Evolutionary conservation across 768 basidiomycete species (phyloP), one percentile per base, ranked within the genome.

Genomic region (Chiua virens): DNA sequence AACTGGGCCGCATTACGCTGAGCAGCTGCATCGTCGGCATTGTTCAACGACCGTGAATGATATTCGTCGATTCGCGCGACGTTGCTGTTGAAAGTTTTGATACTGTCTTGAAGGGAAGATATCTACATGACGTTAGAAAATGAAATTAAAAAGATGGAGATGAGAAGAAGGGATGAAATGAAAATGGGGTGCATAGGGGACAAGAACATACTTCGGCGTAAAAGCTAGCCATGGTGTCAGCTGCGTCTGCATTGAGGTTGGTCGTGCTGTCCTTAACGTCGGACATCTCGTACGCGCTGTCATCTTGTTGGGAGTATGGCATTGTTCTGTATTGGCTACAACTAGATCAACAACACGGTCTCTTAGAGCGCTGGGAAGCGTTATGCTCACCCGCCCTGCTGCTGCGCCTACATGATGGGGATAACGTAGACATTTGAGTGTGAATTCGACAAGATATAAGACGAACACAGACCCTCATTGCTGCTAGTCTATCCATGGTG

Each of bases 401-500:
- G 83, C 60, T 88, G 88, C 42, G 87, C 87, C 86, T 88, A 56
- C 23, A 50, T 11, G 3, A 20, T n/a, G n/a, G n/a, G 27, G 32
- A 20, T 22, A 34, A 32, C 9, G 41, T 4, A 64, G 28, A 34
- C 13, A 34, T 14, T 34, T 34, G 13, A 66, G 57, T 32, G 41
- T 10, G 42, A 25, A 14, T 36, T 11, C n/a, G 8, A 40, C 4
- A 3, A 14, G 21, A 45, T 27, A 5, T 8, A 0, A 40, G 45
- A 10, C 2, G 15, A 23, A 35, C 3, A 67, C 83, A 52, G 52
- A 89, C 89, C 74, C 89, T 82, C 83, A 89, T 82, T 56, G 87
- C 89, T 62, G 89, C 92, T 58, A 95, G 80, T 79, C 92, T 83
- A 75, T 95, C 92, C 81, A 92, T 84, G 58, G 50, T 59, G 28